Evolutionary conservation across 768 basidiomycete species (phyloP), one percentile per base, ranked within the genome.

Genomic region (Leucosporidium yakuticum): DNA sequence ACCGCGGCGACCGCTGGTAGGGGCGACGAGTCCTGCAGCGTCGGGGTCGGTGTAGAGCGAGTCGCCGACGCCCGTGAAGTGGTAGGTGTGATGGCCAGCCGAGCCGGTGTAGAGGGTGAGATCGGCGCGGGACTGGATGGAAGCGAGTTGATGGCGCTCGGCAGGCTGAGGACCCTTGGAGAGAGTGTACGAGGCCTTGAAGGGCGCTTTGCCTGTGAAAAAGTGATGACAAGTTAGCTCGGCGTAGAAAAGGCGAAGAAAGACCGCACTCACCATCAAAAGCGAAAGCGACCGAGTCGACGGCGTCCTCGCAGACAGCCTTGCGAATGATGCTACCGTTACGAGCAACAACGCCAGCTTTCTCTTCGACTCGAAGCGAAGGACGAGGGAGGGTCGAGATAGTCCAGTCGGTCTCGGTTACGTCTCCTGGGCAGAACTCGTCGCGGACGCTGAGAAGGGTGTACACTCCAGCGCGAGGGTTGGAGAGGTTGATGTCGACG

Each of bases 361-460:
- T 58, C 12, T 59, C 65, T 21, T 87, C 85, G 29, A 96, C 82
- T 74, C 80, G 82, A 20, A 90, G 89, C 44, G 82, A 84, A 7
- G 95, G 95, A 58, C 86, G 81, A 31, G 89, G 86, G 21, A 95
- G 83, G 85, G 88, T 92, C 60, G 86, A 83, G 23, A 98, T 88
- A 47, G 80, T 77, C 74, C 87, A 96, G 1, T 81, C 85, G 1
- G 83, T 83, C 3, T 80, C 65, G 29, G 84, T 74, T 23, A 97
- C 83, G 29, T 82, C 79, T 17, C 95, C 95, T 27, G 88, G 85
- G 76, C 95, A 99, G 79, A 90, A 88, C 2, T 86, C 85, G 76
- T 97, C 96, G 11, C 82, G 78, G 53, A 98, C 85, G 88, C 91
- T 73, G 39, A 74, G 34, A 6, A 75, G 63, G 8, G 57, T 49